phyloP scores from a whole-genome alignment of 140 eudicot species.

The Oenanthe javanica region DNA sequence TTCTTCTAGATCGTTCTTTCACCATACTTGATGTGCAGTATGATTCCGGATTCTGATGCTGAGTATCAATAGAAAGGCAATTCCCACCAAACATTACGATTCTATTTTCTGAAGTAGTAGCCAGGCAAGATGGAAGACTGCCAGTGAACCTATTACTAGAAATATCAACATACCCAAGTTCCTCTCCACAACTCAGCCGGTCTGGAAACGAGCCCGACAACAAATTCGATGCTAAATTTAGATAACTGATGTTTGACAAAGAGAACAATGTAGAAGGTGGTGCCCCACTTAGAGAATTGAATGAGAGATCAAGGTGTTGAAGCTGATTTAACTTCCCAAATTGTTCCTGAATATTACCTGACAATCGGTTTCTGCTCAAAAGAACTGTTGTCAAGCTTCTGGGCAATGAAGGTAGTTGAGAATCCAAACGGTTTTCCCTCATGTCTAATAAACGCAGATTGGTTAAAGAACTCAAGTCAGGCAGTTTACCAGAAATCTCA shows the following conservation, averaged over 20 bases:
- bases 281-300: conserved; percentile 44
- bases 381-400: conserved; percentile 59
- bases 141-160: conserved; percentile 66
- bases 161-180: conserved; percentile 73
- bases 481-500: too few species aligned
- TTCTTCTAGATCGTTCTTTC: conserved; percentile 30
- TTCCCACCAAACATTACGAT: conserved; percentile 57
- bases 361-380: conserved; percentile 59
- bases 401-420: conserved; percentile 68
- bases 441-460: conserved; percentile 62
- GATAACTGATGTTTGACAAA: conserved; percentile 63
- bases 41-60: conserved; percentile 39
- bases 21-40: conserved; percentile 34
- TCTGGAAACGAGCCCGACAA: conserved; percentile 65
- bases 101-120: conserved; percentile 36
- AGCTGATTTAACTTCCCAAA: conserved; percentile 39
- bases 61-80: conserved; percentile 45
- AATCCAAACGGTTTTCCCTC: conserved; percentile 57
- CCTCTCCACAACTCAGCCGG: conserved; percentile 54
- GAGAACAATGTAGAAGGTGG: conserved; percentile 56
- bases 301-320: conserved; percentile 81
- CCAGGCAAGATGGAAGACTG: conserved; percentile 66
- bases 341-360: conserved; percentile 55
- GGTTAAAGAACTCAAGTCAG: conserved; percentile 49
- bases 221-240: conserved; percentile 74